phyloP scores from a whole-genome alignment of 2,329 filamentous ascomycete species.

The Colletotrichum liriopes region DNA sequence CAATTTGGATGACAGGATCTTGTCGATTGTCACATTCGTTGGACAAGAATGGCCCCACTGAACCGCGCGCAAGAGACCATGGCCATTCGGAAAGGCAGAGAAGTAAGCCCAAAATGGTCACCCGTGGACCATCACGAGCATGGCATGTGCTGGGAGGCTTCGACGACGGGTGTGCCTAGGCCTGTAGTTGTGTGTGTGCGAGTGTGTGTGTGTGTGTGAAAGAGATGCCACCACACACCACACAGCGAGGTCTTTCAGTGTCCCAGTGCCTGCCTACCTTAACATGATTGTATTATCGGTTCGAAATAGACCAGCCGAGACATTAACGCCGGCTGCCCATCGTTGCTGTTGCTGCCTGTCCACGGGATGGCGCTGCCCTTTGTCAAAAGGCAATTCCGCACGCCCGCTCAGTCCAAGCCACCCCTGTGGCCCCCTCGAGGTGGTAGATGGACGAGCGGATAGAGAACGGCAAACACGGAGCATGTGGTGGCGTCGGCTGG shows the following conservation, averaged over 20 bases:
- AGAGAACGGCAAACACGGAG: neutral
- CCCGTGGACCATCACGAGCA: slow-evolving; percentile 28
- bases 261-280: neutral
- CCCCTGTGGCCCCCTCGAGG: neutral
- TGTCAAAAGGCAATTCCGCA: slow-evolving; percentile 12
- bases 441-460: neutral
- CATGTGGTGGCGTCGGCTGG: slow-evolving; percentile 12
- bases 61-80: neutral
- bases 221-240: slow-evolving; percentile 16
- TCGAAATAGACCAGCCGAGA: slow-evolving; percentile 24
- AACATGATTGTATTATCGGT: slow-evolving; percentile 25
- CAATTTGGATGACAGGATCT: slow-evolving; percentile 27
- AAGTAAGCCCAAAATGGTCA: slow-evolving; percentile 27
- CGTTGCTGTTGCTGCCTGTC: neutral
- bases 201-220: neutral
- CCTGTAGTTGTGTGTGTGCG: slow-evolving; percentile 5
- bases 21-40: slow-evolving; percentile 24
- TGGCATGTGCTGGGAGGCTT: slow-evolving; percentile 18
- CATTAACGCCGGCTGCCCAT: neutral
- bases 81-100: slow-evolving; percentile 4
- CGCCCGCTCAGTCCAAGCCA: slow-evolving; percentile 12
- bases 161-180: slow-evolving; percentile 13
- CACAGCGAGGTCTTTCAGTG: neutral
- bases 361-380: slow-evolving; percentile 8
- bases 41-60: slow-evolving; percentile 12